A percentile compares a stretch with the other conserved stretches of the same genome.
Evolutionary conservation across 2,329 filamentous ascomycete species (phyloP).

Genomic region (Nothophaeocryptopus gaeumannii): DNA sequence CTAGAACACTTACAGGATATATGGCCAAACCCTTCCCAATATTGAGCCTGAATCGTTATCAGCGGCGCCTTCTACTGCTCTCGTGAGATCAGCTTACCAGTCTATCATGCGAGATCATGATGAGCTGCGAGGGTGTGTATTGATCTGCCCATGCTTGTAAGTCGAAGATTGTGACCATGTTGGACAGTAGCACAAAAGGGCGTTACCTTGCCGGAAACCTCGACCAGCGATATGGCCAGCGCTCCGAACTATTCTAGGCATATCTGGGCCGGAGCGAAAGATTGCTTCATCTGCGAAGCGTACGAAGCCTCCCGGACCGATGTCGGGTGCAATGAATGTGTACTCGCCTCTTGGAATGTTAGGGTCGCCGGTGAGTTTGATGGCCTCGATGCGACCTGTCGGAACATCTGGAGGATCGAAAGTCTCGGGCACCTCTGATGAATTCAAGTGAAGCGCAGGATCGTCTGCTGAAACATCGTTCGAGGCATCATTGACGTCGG

Average conservation of each 20-base stretch:
- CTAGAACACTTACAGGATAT: constrained; percentile 36
- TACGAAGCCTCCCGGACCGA: constrained; percentile 65
- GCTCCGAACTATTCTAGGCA: constrained; percentile 63
- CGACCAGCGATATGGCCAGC: constrained; percentile 73
- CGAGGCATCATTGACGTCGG: not conserved
- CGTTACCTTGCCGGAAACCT: constrained; percentile 67
- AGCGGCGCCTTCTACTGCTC: too few relatives aligned
- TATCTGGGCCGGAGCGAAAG: constrained; percentile 61
- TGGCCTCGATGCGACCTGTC: constrained; percentile 69
- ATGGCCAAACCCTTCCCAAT: constrained; percentile 61
- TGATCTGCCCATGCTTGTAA: constrained; percentile 54
- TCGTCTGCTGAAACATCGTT: not conserved
- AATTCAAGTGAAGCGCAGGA: not conserved
- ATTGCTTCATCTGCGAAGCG: constrained; percentile 62
- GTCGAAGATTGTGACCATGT: not conserved
- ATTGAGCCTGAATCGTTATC: too few relatives aligned
- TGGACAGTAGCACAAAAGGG: not conserved
- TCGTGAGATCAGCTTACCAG: constrained; percentile 50
- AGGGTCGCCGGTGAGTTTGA: constrained; percentile 88
- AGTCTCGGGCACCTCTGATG: constrained; percentile 3
- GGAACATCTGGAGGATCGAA: constrained; percentile 41
- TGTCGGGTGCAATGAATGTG: constrained; percentile 76
- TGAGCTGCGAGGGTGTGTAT: constrained; percentile 72
- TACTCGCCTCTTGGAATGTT: constrained; percentile 85
- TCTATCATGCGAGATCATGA: constrained; percentile 72